phyloP scores from a whole-genome alignment of 371 early-diverging fungal species.

The Syncephalastrum sp. region DNA sequence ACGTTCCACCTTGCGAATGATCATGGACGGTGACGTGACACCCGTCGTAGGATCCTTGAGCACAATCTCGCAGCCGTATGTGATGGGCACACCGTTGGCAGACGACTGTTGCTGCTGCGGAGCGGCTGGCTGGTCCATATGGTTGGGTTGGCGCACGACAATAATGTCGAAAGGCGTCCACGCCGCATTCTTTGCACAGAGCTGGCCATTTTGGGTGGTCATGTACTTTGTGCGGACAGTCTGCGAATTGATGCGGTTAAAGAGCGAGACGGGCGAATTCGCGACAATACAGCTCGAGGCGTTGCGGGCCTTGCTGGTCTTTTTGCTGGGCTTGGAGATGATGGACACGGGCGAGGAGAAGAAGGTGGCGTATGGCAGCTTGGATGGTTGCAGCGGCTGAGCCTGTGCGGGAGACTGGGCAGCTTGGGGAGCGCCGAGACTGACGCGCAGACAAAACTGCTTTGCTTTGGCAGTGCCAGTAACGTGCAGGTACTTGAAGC shows the following conservation, averaged over 20 bases:
- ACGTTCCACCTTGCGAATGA: conserved; percentile 80
- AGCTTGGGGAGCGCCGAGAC: conserved; percentile 19
- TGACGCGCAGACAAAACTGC: conserved; percentile 68
- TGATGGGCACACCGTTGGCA: conserved; percentile 45
- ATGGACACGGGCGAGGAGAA: conserved; percentile 72
- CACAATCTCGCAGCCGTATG: conserved; percentile 74
- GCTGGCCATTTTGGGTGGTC: conserved; percentile 53
- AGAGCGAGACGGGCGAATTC: conserved; percentile 67
- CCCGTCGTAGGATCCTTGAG: conserved; percentile 66
- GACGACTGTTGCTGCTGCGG: neutral
- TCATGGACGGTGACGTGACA: conserved; percentile 64
- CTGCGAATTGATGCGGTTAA: conserved; percentile 84
- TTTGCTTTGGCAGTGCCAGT: conserved; percentile 78
- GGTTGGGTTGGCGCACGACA: conserved; percentile 49
- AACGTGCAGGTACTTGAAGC: conserved; percentile 74
- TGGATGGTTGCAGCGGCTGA: neutral
- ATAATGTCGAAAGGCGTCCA: conserved; percentile 79
- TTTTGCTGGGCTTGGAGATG: conserved; percentile 87
- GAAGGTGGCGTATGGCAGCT: conserved; percentile 52
- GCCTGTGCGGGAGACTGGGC: conserved; percentile 8
- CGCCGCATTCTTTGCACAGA: conserved; percentile 71
- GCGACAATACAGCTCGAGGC: conserved; percentile 71
- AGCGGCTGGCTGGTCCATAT: conserved; percentile 23
- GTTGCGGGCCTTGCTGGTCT: conserved; percentile 78
- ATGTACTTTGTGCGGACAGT: conserved; percentile 84